These are phyloP conservation scores for Syzygium jambos DNA, from an alignment of 345 rosid species.

Conservation along the genomic window DNA sequence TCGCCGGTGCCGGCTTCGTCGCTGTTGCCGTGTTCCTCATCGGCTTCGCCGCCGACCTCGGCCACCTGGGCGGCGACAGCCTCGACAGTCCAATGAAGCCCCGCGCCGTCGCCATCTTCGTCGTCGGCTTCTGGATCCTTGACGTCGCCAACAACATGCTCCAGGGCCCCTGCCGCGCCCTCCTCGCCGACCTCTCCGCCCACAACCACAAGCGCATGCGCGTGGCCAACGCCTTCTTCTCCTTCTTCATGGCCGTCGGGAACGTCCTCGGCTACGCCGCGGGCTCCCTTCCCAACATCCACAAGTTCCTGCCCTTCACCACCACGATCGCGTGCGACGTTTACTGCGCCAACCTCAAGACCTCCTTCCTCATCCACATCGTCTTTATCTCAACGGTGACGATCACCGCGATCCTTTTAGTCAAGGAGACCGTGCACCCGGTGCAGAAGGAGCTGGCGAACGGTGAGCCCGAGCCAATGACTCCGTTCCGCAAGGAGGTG, in stretches of 20 bases:
- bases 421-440: slow-evolving; percentile 15
- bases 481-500: slow-evolving; percentile 13
- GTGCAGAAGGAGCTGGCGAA: neutral
- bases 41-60: slow-evolving; percentile 41
- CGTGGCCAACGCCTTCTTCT: slow-evolving; percentile 20
- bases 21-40: slow-evolving; percentile 29
- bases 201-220: slow-evolving; percentile 22
- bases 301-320: slow-evolving; percentile 28
- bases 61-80: slow-evolving; percentile 22
- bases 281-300: slow-evolving; percentile 18
- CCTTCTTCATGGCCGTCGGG: slow-evolving; percentile 50
- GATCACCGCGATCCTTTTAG: slow-evolving; percentile 10
- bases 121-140: slow-evolving; percentile 39
- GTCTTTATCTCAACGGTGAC: slow-evolving; percentile 17
- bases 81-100: slow-evolving; percentile 10
- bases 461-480: neutral
- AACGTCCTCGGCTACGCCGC: slow-evolving; percentile 37
- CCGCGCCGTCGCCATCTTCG: slow-evolving; percentile 30
- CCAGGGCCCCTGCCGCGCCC: slow-evolving; percentile 36
- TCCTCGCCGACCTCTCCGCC: slow-evolving; percentile 36
- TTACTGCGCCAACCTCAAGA: slow-evolving; percentile 41
- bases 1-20: slow-evolving; percentile 22
- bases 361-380: slow-evolving; percentile 33
- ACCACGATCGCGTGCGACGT: slow-evolving; percentile 29
- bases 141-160: slow-evolving; percentile 53